Evolutionary conservation across 2,329 filamentous ascomycete genomes (phyloP).

Genomic region (Venturiaceae sp.): DNA sequence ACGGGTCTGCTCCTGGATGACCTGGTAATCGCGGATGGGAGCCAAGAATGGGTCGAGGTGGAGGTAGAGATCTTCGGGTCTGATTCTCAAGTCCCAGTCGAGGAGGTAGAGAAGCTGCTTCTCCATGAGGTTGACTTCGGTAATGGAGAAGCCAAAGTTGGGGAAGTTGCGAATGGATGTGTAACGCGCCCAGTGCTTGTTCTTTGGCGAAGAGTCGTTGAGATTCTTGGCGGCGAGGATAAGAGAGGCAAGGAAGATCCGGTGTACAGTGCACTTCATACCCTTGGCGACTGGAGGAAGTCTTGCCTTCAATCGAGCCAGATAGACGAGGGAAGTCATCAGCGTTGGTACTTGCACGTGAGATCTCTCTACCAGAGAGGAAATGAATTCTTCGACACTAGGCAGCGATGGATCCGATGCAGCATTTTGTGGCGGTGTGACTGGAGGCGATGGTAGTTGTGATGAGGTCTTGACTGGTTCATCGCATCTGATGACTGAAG

Average conservation of each 20-base stretch:
- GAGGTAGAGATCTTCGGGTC: conserved; percentile 72
- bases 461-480: conserved; percentile 40
- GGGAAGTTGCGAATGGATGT: conserved; percentile 64
- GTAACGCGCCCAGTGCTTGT: conserved; percentile 99
- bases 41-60: conserved; percentile 83
- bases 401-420: conserved; percentile 50
- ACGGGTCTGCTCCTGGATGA: conserved; percentile 42
- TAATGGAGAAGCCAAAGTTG: conserved; percentile 82
- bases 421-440: conserved; percentile 44
- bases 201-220: conserved; percentile 98
- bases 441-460: conserved; percentile 46
- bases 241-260: conserved; percentile 86
- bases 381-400: conserved; percentile 83
- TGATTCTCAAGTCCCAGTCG: conserved; percentile 87
- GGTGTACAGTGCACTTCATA: conserved; percentile 90
- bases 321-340: conserved; percentile 94
- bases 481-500: conserved; percentile 74
- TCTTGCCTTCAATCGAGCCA: conserved; percentile 70
- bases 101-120: conserved; percentile 93
- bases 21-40: conserved; percentile 60
- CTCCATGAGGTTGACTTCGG: conserved; percentile 99
- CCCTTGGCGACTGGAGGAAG: conserved; percentile 93
- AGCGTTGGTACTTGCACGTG: conserved; percentile 96
- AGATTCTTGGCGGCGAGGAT: conserved; percentile 92
- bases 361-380: conserved; percentile 78